Evolutionary conservation across 371 early-diverging fungal species (phyloP), one percentile per base, ranked within the genome.

Genomic region (Mucor ambiguus): DNA sequence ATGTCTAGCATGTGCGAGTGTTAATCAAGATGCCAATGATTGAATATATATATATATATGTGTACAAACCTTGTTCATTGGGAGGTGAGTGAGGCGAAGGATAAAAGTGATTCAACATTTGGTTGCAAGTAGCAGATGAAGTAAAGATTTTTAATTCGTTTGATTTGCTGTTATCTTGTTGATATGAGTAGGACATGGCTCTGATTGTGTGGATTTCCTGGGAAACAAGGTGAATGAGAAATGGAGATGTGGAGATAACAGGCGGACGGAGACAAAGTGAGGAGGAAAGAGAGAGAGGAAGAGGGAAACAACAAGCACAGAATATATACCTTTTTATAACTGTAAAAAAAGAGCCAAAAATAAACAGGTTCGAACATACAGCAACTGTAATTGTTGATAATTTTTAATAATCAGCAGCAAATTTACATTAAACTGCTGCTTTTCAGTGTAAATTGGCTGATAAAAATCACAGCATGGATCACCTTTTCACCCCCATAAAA

Each of bases 81-180:
- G 58, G 56, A 30, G 49, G 61, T 0, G 61, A 67, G 14, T 49
- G 57, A 35, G 67, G 61, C 22, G 56, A 67, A 46, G 67, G 67
- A 35, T 67, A 67, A 20, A 37, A 61, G 41, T 63, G 55, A 11
- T 28, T 52, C 28, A 52, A 16, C 52, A 52, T 24, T 28, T 52
- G 52, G n/a, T 52, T 52, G 44, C 24, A 6, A 37, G 24, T 24
- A 38, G 37, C 3, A 58, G 58, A 52, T 1, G 52, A 44, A n/a
- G 67, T 60, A 24, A 46, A 61, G 43, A 60, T 61, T 60, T 67
- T 67, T n/a, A 67, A 56, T 26, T 67, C 67, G 44, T 16, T 41
- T 30, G 60, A 56, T 49, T 52, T 60, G 60, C 41, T 61, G 52
- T 22, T 35, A 49, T 63, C 29, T 26, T 26, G 52, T 28, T 52